Conservation (phyloP, 768 basidiomycete species). For the Leucosporidium yakuticum region DNA sequence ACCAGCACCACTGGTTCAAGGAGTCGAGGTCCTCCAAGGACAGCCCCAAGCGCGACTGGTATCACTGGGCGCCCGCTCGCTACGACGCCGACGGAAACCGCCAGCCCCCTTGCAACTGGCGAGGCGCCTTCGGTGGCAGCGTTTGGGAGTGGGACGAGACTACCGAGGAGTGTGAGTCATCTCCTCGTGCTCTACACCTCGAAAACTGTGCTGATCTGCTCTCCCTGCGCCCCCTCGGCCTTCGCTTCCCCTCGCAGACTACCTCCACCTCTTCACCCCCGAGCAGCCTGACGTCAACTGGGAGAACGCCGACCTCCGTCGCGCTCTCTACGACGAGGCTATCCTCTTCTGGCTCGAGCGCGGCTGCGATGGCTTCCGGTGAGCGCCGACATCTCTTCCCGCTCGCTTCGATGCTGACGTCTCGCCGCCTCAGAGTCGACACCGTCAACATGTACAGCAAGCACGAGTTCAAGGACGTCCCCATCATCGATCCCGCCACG, state of each 20-base stretch:
- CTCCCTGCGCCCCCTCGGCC: too few relatives aligned
- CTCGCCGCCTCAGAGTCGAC: slow-evolving; percentile 29
- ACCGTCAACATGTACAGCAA: slow-evolving; percentile 52
- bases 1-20: slow-evolving; percentile 58
- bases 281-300: slow-evolving; percentile 74
- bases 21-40: slow-evolving; percentile 53
- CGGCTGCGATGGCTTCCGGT: slow-evolving; percentile 69
- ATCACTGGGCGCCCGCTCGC: slow-evolving; percentile 61
- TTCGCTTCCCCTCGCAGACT: slow-evolving; percentile 42
- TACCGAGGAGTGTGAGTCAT: slow-evolving; percentile 49
- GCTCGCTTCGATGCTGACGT: background rate
- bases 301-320: slow-evolving; percentile 50
- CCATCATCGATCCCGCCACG: slow-evolving; percentile 50
- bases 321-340: slow-evolving; percentile 54
- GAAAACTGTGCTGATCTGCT: background rate
- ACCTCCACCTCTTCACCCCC: slow-evolving; percentile 61
- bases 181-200: background rate
- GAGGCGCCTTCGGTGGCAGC: slow-evolving; percentile 31
- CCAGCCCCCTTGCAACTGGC: too few relatives aligned
- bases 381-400: slow-evolving; percentile 38
- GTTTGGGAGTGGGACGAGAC: slow-evolving; percentile 65
- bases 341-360: slow-evolving; percentile 70
- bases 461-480: slow-evolving; percentile 61
- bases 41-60: slow-evolving; percentile 66
- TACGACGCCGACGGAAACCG: too few relatives aligned